phyloP scores from a whole-genome alignment of 345 rosid species.

The Populus nigra region DNA sequence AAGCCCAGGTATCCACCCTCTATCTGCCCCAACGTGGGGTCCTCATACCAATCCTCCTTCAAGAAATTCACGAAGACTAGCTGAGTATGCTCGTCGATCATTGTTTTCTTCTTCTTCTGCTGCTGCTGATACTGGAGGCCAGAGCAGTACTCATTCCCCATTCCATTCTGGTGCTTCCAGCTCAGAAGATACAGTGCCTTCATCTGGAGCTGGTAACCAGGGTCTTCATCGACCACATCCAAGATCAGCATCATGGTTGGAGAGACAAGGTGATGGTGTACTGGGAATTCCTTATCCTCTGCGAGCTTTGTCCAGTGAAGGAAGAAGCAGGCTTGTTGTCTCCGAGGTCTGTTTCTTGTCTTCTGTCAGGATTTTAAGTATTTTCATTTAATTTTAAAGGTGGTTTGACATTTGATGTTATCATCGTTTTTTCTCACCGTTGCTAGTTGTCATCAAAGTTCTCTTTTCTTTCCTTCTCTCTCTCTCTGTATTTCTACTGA shows the following conservation, averaged over 20 bases:
- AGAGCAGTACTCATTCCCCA: conserved; percentile 37
- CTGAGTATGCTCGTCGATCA: conserved; percentile 71
- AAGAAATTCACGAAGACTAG: conserved; percentile 55
- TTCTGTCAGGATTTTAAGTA: neutral
- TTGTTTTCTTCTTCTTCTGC: conserved; percentile 49
- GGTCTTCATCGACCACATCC: conserved; percentile 45
- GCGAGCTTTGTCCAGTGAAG: conserved; percentile 61
- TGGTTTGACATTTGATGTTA: neutral
- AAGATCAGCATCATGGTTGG: conserved; percentile 54
- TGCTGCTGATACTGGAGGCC: conserved; percentile 38
- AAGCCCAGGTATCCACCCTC: conserved; percentile 45
- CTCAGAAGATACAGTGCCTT: conserved; percentile 40
- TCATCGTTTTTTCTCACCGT: too few relatives aligned
- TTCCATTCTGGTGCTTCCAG: conserved; percentile 40
- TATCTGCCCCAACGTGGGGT: conserved; percentile 45
- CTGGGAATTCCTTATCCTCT: conserved; percentile 52
- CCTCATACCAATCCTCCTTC: conserved; percentile 49
- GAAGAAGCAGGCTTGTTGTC: conserved; percentile 60
- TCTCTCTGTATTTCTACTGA: too few relatives aligned
- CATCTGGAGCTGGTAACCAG: conserved; percentile 51
- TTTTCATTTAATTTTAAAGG: neutral
- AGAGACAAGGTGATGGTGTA: conserved; percentile 60
- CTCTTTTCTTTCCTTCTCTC: too few relatives aligned
- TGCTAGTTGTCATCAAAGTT: too few relatives aligned
- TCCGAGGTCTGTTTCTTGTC: conserved; percentile 65